phyloP scores from a whole-genome alignment of 2,329 filamentous ascomycete genomes.

The Periglandula ipomoeae region DNA sequence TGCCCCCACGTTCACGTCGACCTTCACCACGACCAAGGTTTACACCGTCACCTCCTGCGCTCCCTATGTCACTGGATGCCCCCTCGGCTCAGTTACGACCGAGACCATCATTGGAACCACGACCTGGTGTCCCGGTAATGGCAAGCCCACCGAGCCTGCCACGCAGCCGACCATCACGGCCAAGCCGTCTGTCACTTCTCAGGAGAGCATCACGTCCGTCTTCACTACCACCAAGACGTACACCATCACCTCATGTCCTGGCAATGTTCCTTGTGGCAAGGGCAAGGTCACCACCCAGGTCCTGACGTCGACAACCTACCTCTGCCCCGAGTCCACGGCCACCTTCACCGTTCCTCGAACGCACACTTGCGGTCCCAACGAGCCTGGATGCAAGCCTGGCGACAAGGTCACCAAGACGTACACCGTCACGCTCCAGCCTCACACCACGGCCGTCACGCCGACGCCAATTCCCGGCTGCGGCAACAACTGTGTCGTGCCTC shows the following conservation, averaged over 20 bases:
- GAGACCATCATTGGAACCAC: constrained; percentile 19
- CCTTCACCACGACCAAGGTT: constrained; percentile 17
- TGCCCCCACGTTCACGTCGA: constrained; percentile 17
- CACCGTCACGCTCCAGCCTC: constrained; percentile 17
- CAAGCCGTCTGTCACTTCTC: constrained; percentile 3
- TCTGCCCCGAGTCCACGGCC: constrained; percentile 17
- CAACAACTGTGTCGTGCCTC: constrained; percentile 10
- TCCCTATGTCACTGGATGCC: constrained; percentile 18
- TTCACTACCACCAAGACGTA: constrained; percentile 45
- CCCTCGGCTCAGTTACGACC: constrained; percentile 20
- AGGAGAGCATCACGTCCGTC: constrained; percentile 20
- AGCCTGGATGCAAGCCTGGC: constrained; percentile 18
- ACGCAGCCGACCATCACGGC: constrained; percentile 5
- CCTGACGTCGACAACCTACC: constrained; percentile 13
- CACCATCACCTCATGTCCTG: constrained; percentile 48
- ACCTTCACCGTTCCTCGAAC: constrained; percentile 21
- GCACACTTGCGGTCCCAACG: constrained; percentile 18
- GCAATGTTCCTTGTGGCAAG: constrained; percentile 27
- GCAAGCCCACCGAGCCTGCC: neutral
- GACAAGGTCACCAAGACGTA: constrained; percentile 15
- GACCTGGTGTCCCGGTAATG: constrained; percentile 26
- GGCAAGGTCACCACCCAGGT: constrained; percentile 16
- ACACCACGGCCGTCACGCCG: constrained; percentile 15
- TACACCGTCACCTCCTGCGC: constrained; percentile 25
- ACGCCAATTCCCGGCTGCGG: constrained; percentile 15